These are phyloP conservation scores for Fusarium nisikadoi DNA, from an alignment of 2,329 filamentous ascomycete species.

Conservation along the genomic window DNA sequence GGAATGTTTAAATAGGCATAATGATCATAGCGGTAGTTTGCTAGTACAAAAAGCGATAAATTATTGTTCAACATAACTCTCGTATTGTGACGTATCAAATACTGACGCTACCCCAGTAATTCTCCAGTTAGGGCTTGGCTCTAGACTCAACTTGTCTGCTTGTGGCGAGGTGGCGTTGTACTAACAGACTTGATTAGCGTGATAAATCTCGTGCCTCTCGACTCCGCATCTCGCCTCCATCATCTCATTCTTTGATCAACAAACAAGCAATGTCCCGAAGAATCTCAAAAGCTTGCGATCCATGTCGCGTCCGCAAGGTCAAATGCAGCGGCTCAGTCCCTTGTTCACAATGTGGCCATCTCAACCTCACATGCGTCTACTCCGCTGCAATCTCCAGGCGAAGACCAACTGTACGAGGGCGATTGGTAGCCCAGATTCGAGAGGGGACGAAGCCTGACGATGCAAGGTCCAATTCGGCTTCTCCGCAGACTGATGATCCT, in stretches of 20 bases:
- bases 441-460: conserved; percentile 36
- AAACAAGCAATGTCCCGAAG: conserved; percentile 11
- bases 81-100: background rate
- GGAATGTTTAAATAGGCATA: no score
- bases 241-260: background rate
- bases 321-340: conserved; percentile 49
- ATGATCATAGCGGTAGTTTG: background rate
- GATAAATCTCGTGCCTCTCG: background rate
- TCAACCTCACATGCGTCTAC: conserved; percentile 50
- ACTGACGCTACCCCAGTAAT: background rate
- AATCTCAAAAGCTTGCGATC: conserved; percentile 49
- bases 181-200: background rate
- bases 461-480: conserved; percentile 25
- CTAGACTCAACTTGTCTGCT: background rate
- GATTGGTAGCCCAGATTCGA: conserved; percentile 51
- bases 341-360: conserved; percentile 51
- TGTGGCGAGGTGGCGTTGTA: conserved; percentile 9
- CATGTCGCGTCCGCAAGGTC: conserved; percentile 53
- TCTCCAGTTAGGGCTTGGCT: background rate
- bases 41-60: background rate
- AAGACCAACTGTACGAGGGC: conserved; percentile 49
- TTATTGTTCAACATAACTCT: background rate
- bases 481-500: conserved; percentile 10
- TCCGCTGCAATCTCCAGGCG: conserved; percentile 48
- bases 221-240: background rate